Conservation (phyloP, 2,329 filamentous ascomycete species). For the Drechmeria coniospora region DNA sequence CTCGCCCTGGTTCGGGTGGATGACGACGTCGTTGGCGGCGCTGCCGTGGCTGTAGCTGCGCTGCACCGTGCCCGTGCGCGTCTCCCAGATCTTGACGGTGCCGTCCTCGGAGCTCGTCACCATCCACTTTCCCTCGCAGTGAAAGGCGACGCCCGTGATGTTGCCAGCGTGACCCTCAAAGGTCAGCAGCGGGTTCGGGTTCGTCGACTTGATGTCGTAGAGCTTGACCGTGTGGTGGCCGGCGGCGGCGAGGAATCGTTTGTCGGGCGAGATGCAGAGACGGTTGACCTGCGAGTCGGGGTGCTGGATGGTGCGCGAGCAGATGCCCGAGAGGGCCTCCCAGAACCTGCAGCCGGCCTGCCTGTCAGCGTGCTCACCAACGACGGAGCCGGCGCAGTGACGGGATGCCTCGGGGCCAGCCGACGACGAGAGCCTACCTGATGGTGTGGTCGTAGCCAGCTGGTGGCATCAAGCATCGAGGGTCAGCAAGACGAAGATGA, state of each 20-base stretch:
- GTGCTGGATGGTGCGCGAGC: slow-evolving; percentile 93
- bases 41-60: slow-evolving; percentile 83
- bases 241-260: slow-evolving; percentile 80
- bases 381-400: too few species aligned
- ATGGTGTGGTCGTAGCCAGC: slow-evolving; percentile 50
- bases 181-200: slow-evolving; percentile 79
- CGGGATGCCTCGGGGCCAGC: slow-evolving; percentile 5
- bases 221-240: slow-evolving; percentile 79
- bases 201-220: slow-evolving; percentile 97
- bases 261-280: slow-evolving; percentile 95
- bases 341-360: slow-evolving; percentile 59
- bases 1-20: slow-evolving; percentile 96
- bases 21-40: slow-evolving; percentile 95
- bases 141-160: slow-evolving; percentile 91
- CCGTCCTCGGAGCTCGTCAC: slow-evolving; percentile 95
- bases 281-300: slow-evolving; percentile 97
- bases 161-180: slow-evolving; percentile 96
- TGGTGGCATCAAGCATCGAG: too few species aligned
- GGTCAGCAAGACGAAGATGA: too few species aligned
- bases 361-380: slow-evolving; percentile 8
- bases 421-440: slow-evolving; percentile 23
- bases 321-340: slow-evolving; percentile 96
- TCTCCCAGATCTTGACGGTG: slow-evolving; percentile 96
- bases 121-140: slow-evolving; percentile 99
- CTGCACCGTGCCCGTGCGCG: slow-evolving; percentile 69